Evolutionary conservation across 2,329 filamentous ascomycete genomes (phyloP).

Genomic region (Colletotrichum caudatum): DNA sequence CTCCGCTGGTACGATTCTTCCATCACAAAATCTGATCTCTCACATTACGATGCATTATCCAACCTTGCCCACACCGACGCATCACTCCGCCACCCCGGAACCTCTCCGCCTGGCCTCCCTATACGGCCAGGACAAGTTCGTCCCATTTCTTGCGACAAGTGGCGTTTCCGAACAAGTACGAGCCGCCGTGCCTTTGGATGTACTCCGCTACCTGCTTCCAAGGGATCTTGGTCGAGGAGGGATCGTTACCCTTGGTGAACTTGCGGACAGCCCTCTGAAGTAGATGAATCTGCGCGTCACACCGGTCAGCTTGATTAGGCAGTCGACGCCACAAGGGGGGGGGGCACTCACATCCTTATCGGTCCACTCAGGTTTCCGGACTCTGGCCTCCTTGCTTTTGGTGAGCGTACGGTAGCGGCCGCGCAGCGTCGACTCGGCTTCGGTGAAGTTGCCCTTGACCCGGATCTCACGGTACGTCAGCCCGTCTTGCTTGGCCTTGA

Average conservation of each 20-base stretch:
- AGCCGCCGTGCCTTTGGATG: conserved; percentile 64
- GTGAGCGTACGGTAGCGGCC: conserved; percentile 75
- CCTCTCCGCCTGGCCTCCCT: conserved; percentile 11
- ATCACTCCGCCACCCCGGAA: neutral
- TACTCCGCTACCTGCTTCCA: conserved; percentile 70
- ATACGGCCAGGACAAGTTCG: conserved; percentile 49
- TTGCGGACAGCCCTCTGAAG: conserved; percentile 58
- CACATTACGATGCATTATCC: neutral
- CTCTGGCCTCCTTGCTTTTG: conserved; percentile 70
- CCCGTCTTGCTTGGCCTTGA: conserved; percentile 66
- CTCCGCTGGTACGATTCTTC: neutral
- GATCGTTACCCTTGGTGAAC: conserved; percentile 49
- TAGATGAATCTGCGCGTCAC: conserved; percentile 55
- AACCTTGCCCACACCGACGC: neutral
- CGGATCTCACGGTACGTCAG: conserved; percentile 76
- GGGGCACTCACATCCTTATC: conserved; percentile 69
- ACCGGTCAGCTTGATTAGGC: conserved; percentile 1
- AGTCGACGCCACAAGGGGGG: neutral
- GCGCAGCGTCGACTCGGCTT: conserved; percentile 79
- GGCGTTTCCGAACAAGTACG: conserved; percentile 69
- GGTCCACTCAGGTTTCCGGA: conserved; percentile 75
- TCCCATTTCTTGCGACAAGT: conserved; percentile 71
- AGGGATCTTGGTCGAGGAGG: conserved; percentile 55
- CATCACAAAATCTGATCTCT: conserved; percentile 3
- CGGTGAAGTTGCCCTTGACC: conserved; percentile 63